Evolutionary conservation across 148 eudicot species (phyloP).

Genomic region (Bassia scoparia): DNA sequence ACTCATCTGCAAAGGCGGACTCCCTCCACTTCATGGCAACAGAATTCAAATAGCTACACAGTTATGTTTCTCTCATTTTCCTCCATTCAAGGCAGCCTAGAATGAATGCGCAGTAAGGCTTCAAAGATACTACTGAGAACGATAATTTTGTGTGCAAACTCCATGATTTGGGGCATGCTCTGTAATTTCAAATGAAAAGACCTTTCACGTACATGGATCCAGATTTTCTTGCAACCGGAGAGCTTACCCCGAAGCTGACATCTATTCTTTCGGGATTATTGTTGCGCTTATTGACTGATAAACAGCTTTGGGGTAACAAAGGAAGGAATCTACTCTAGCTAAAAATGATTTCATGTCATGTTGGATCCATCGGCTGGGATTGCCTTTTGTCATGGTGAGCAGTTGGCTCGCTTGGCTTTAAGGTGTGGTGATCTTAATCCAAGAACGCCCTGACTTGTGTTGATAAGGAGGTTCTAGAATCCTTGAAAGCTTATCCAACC

Average conservation of each 20-base stretch:
- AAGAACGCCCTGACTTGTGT: constrained; percentile 60
- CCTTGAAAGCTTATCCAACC: constrained; percentile 53
- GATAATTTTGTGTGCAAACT: constrained; percentile 58
- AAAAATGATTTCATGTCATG: constrained; percentile 44
- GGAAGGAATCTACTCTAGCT: constrained; percentile 55
- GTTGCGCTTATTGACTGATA: constrained; percentile 66
- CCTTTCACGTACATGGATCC: constrained; percentile 73
- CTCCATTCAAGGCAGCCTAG: constrained; percentile 66
- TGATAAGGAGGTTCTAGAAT: constrained; percentile 64
- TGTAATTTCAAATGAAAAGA: constrained; percentile 49
- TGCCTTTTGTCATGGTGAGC: constrained; percentile 93
- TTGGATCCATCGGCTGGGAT: constrained; percentile 92
- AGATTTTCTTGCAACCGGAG: constrained; percentile 59
- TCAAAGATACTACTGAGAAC: constrained; percentile 63
- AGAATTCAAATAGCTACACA: constrained; percentile 78
- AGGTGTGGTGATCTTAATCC: constrained; percentile 58
- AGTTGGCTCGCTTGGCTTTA: constrained; percentile 65
- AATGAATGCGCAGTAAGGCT: constrained; percentile 62
- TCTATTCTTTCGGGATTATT: constrained; percentile 83
- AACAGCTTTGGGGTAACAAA: constrained; percentile 54
- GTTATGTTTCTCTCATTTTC: constrained; percentile 74
- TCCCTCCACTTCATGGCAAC: constrained; percentile 80
- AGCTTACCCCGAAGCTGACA: constrained; percentile 68
- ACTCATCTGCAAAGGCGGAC: constrained; percentile 60
- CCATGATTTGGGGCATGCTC: constrained; percentile 64